These are phyloP conservation scores for Solanum chacoense DNA, from an alignment of 305 asterid species.

Conservation along the genomic window DNA sequence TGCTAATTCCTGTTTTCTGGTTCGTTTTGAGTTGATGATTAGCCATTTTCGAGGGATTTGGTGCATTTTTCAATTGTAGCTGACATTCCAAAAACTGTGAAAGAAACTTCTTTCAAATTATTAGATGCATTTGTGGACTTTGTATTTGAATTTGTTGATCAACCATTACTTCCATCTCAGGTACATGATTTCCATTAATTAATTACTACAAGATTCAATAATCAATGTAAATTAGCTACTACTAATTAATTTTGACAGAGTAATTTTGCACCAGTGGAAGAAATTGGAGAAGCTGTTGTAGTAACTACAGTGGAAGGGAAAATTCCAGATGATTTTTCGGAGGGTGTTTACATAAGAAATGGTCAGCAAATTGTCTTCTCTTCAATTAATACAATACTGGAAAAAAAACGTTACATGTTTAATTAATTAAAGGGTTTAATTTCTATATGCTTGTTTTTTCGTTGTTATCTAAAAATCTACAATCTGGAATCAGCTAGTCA, in stretches of 20 bases:
- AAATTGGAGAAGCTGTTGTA: conserved; percentile 13
- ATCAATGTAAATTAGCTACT: background rate
- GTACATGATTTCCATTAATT: conserved; percentile 1
- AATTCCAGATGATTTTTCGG: conserved; percentile 36
- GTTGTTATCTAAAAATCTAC: too few relatives aligned
- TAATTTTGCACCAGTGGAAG: conserved; percentile 36
- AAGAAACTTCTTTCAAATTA: conserved; percentile 10
- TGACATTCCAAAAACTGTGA: background rate
- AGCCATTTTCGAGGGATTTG: conserved; percentile 10
- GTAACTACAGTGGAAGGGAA: conserved; percentile 13
- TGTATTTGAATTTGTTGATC: conserved; percentile 25
- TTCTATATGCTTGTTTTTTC: background rate
- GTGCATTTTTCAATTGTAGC: background rate
- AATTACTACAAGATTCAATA: background rate
- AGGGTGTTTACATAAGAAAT: conserved; percentile 42
- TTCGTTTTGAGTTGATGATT: background rate
- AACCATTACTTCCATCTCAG: conserved; percentile 35
- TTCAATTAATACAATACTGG: background rate
- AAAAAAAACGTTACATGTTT: background rate
- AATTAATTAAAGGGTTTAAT: too few relatives aligned
- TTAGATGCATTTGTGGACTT: conserved; percentile 27
- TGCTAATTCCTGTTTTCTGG: background rate
- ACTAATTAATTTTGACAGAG: conserved; percentile 2
- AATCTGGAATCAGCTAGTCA: background rate
- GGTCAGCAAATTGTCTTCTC: conserved; percentile 11